phyloP scores from a whole-genome alignment of 139 green algal genomes.

The Chlorokybus atmophyticus region DNA sequence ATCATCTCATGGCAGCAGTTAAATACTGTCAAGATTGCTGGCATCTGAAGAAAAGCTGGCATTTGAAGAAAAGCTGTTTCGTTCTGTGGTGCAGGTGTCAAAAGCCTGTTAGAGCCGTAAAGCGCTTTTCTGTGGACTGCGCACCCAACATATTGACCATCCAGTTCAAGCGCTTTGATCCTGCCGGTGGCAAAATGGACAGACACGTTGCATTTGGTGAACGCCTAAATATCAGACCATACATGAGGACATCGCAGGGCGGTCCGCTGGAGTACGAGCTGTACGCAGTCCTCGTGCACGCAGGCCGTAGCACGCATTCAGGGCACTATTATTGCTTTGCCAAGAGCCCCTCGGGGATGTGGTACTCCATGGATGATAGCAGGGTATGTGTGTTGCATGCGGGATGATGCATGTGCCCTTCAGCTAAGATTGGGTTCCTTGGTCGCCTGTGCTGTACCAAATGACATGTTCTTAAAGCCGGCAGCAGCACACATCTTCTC shows the following conservation, averaged over 20 bases:
- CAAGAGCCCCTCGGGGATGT: constrained; percentile 51
- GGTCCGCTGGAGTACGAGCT: constrained; percentile 51
- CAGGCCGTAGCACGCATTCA: constrained; percentile 58
- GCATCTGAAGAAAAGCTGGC: too few relatives aligned
- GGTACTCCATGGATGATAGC: constrained; percentile 75
- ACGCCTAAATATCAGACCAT: constrained; percentile 63
- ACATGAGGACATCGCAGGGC: constrained; percentile 28
- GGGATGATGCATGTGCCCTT: not conserved
- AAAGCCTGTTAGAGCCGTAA: constrained; percentile 16
- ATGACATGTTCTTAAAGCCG: not conserved
- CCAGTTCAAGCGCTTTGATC: constrained; percentile 32
- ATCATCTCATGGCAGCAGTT: too few relatives aligned
- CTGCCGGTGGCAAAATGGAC: constrained; percentile 50
- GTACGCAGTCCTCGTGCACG: constrained; percentile 81
- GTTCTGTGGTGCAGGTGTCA: constrained; percentile 11
- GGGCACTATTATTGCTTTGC: constrained; percentile 86
- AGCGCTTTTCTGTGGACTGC: constrained; percentile 9
- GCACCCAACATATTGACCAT: constrained; percentile 23
- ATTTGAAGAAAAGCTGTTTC: too few relatives aligned
- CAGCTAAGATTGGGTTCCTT: not conserved
- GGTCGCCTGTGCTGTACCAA: not conserved
- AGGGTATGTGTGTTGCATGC: constrained; percentile 8
- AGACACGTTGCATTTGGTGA: constrained; percentile 63
- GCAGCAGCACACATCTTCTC: not conserved
- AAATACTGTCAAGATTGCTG: too few relatives aligned